phyloP scores from a whole-genome alignment of 148 eudicot genomes.

The Camellia granthamiana region DNA sequence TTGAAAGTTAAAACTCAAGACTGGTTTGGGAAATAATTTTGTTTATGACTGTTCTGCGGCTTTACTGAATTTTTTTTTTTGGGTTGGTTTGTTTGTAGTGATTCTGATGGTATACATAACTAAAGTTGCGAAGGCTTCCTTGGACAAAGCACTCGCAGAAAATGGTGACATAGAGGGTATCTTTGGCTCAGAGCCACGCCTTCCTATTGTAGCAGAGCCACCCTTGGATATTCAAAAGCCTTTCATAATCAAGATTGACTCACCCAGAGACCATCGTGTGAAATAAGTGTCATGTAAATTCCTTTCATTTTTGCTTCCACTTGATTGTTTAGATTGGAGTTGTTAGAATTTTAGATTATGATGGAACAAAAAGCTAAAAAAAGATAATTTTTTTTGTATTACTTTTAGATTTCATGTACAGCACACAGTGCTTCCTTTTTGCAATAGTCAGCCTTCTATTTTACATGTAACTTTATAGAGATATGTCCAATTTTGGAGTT shows the following conservation, averaged over 20 bases:
- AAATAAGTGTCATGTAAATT: conserved; percentile 33
- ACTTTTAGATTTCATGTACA: neutral
- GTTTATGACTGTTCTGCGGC: neutral
- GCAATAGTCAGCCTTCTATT: neutral
- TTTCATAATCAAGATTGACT: conserved; percentile 49
- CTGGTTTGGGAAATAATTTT: neutral
- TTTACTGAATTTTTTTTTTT: neutral
- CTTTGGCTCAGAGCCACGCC: conserved; percentile 23
- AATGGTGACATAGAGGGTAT: conserved; percentile 37
- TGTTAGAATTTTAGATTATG: neutral
- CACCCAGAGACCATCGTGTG: conserved; percentile 30
- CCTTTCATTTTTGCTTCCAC: conserved; percentile 9
- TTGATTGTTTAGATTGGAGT: conserved; percentile 7
- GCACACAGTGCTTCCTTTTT: neutral
- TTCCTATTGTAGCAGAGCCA: conserved; percentile 34
- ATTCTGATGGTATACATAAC: conserved; percentile 59
- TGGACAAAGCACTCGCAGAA: conserved; percentile 83
- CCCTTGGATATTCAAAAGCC: conserved; percentile 49
- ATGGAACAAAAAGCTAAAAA: neutral
- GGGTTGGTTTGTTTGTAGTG: conserved; percentile 34
- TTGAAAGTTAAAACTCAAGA: neutral
- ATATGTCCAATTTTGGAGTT: neutral
- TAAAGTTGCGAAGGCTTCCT: conserved; percentile 81
- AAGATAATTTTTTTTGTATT: neutral
- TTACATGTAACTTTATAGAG: conserved; percentile 1